A percentile compares a stretch with the other conserved stretches of the same genome.
These are phyloP conservation scores for Forsythia viridissima DNA, from an alignment of 257 asterid species.

Conservation along the genomic window DNA sequence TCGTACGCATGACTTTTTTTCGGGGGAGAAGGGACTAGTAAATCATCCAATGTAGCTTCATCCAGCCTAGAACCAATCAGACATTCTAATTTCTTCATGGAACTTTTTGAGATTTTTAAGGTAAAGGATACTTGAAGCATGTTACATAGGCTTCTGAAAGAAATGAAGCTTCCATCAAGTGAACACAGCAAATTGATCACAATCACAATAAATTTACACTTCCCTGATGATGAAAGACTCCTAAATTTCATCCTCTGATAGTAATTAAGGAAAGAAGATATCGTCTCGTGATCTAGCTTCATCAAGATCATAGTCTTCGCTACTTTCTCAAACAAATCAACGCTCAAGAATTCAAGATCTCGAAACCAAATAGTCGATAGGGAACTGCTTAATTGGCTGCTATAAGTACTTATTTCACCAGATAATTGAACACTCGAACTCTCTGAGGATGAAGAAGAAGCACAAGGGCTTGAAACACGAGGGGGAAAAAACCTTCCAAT, in stretches of 20 bases:
- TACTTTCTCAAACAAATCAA: constrained; percentile 35
- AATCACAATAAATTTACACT: constrained; percentile 33
- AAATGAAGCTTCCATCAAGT: constrained; percentile 34
- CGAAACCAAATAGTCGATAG: constrained; percentile 39
- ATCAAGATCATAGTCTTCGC: constrained; percentile 36
- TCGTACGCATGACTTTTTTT: constrained; percentile 42
- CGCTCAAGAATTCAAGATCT: constrained; percentile 47
- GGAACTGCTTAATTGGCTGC: constrained; percentile 36
- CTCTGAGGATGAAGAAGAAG: constrained; percentile 34
- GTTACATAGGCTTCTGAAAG: constrained; percentile 41
- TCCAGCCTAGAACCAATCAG: constrained; percentile 54
- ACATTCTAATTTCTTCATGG: constrained; percentile 38
- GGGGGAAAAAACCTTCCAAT: constrained; percentile 32
- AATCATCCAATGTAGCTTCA: constrained; percentile 60
- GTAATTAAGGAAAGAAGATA: constrained; percentile 46
- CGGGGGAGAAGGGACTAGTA: constrained; percentile 42
- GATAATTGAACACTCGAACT: constrained; percentile 34
- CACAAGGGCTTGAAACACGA: constrained; percentile 30
- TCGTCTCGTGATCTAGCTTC: constrained; percentile 35
- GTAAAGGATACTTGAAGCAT: constrained; percentile 35
- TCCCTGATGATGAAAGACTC: constrained; percentile 14
- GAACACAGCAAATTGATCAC: constrained; percentile 33
- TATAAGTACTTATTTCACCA: constrained; percentile 36
- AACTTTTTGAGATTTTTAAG: constrained; percentile 26
- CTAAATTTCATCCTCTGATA: constrained; percentile 37